These are phyloP conservation scores for Fragaria iinumae DNA, from an alignment of 306 rosid species.

Conservation along the genomic window DNA sequence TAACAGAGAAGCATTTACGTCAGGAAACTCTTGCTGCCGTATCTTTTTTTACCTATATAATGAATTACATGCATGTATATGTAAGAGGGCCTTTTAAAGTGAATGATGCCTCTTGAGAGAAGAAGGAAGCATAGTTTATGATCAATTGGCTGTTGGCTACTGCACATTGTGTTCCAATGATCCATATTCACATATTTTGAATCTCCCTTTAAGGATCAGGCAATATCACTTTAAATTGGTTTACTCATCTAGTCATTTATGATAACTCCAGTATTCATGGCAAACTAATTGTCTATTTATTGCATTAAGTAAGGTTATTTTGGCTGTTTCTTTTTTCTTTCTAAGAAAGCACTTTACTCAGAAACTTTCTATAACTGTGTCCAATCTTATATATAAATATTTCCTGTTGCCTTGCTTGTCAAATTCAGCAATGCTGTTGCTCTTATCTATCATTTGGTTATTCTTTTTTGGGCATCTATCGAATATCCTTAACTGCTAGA, in stretches of 20 bases:
- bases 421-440: too few relatives aligned
- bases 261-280: neutral
- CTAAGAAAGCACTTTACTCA: too few relatives aligned
- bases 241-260: neutral
- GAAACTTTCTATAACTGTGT: too few relatives aligned
- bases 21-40: conserved; percentile 93
- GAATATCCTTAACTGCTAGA: conserved; percentile 49
- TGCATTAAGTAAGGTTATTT: too few relatives aligned
- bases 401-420: too few relatives aligned
- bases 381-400: too few relatives aligned
- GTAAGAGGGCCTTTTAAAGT: neutral
- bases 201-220: neutral
- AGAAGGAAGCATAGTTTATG: neutral
- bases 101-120: neutral
- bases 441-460: neutral
- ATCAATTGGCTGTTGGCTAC: neutral
- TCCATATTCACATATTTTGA: neutral
- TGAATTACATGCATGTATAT: neutral
- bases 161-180: neutral
- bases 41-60: conserved; percentile 46
- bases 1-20: conserved; percentile 84
- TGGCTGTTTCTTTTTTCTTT: too few relatives aligned
- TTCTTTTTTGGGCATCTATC: conserved; percentile 7
- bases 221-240: neutral
- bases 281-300: neutral